Base-by-base conservation (phyloP, 768 basidiomycete genomes). In the Trametes cinnabarina region DNA sequence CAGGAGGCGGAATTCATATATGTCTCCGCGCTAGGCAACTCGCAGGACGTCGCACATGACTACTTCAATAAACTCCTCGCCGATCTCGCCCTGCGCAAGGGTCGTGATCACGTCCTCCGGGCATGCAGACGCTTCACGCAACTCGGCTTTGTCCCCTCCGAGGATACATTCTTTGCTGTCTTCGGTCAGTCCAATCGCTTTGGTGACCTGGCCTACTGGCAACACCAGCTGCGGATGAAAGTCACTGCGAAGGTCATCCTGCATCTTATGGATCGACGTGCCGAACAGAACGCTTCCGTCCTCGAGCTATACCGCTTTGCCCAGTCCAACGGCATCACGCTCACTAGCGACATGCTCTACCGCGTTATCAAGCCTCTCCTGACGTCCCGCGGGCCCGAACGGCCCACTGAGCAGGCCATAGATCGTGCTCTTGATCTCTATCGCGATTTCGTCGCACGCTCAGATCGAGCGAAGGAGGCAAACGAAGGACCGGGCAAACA, bases 351-450 rank as follows among this genome's bases (percentile, higher is more conserved):
- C 43, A 71, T 88, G 48, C 71, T 86, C 19, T 76, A 76, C n/a
- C 83, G 83, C 3, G 67, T 90, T 3, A 73, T 91, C 23, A 77
- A 72, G 25, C 68, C 71, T 15, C 70, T 89, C 19, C 83, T 82
- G 66, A 72, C 73, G 23, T 65, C 54, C 14, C 26, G 70, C 19
- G 67, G 71, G 25, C 64, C 76, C 25, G 71, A 66, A 19, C 61
- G 65, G 19, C 72, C 73, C 15, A 68, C 76, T 2, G 78, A 83
- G 2, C 65, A 70, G 8, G 68, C 69, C 22, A 73, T 90, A 52
- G 79, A 84, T 61, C 71, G 67, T 40, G 88, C 87, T 3, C 69
- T 90, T 5, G 65, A 65, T 9, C 68, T 89, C 0, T 87, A 85
- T 63, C 66, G 65, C 15, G 81, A 83, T 40, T 73, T 85, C 26